A percentile compares a stretch with the other conserved stretches of the same genome.
These are phyloP conservation scores for Dentipellis fragilis DNA, from an alignment of 768 basidiomycete genomes.

Conservation along the genomic window DNA sequence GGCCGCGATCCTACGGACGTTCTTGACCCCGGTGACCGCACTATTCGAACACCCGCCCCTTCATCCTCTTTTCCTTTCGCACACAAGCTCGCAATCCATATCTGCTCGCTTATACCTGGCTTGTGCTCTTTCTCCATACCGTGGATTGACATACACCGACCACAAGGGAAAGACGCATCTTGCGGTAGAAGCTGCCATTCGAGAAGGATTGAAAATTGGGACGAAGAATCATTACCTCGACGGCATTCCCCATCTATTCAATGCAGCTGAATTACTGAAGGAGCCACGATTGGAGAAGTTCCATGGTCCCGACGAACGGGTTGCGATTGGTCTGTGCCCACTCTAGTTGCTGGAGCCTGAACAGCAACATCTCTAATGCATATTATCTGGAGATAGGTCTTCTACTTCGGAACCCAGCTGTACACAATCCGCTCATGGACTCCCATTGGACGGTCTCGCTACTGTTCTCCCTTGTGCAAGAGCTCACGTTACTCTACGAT, in stretches of 20 bases:
- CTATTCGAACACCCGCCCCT: constrained; percentile 27
- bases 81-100: constrained; percentile 29
- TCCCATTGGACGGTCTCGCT: constrained; percentile 64
- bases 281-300: constrained; percentile 26
- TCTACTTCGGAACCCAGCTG: constrained; percentile 51
- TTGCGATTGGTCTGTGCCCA: constrained; percentile 41
- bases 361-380: not conserved
- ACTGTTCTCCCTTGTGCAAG: constrained; percentile 66
- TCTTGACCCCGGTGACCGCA: constrained; percentile 26
- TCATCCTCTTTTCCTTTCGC: constrained; percentile 35
- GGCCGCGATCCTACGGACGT: constrained; percentile 44
- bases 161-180: constrained; percentile 52
- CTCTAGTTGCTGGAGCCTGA: not conserved
- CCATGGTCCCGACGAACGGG: constrained; percentile 36
- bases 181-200: constrained; percentile 59
- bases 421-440: constrained; percentile 56
- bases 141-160: constrained; percentile 45
- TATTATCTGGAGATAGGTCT: constrained; percentile 34
- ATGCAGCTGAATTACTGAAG: constrained; percentile 36
- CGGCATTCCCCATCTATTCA: constrained; percentile 61
- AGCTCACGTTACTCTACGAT: constrained; percentile 50
- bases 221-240: constrained; percentile 68
- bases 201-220: constrained; percentile 80
- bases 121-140: constrained; percentile 64
- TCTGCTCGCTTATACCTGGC: constrained; percentile 69